phyloP scores from a whole-genome alignment of 768 basidiomycete species.

The Amanita rimosa region DNA sequence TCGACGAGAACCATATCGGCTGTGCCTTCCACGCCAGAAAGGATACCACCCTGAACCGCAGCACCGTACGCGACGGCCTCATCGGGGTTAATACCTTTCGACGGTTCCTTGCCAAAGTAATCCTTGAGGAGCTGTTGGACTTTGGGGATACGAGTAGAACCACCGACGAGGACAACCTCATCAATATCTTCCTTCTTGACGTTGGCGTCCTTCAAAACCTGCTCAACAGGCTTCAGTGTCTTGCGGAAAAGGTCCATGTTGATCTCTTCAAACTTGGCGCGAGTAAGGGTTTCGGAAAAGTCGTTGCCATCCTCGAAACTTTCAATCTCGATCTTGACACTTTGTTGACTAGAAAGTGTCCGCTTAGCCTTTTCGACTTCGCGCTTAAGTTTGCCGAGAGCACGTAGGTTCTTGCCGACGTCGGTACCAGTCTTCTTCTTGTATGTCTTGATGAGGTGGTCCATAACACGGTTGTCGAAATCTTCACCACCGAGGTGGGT shows the following conservation, averaged over 20 bases:
- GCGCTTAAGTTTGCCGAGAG: slow-evolving; percentile 85
- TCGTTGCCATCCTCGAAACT: slow-evolving; percentile 94
- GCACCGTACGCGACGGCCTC: slow-evolving; percentile 99
- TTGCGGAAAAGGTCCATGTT: slow-evolving; percentile 99
- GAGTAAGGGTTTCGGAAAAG: slow-evolving; percentile 92
- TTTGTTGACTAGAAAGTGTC: slow-evolving; percentile 86
- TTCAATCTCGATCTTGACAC: slow-evolving; percentile 89
- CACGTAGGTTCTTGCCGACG: slow-evolving; percentile 66
- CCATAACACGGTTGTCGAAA: slow-evolving; percentile 90
- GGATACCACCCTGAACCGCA: slow-evolving; percentile 96
- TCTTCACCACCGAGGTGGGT: slow-evolving; percentile 95
- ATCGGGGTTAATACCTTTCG: slow-evolving; percentile 98
- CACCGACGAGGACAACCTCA: slow-evolving; percentile 91
- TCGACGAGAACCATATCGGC: slow-evolving; percentile 92
- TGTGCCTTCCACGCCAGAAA: slow-evolving; percentile 87
- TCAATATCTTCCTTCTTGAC: slow-evolving; percentile 97
- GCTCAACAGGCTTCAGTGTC: slow-evolving; percentile 99
- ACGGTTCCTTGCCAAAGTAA: slow-evolving; percentile 96
- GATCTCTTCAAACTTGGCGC: slow-evolving; percentile 98
- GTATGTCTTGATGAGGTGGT: slow-evolving; percentile 81
- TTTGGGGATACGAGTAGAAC: slow-evolving; percentile 99
- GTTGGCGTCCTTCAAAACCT: slow-evolving; percentile 94
- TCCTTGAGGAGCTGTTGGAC: slow-evolving; percentile 98
- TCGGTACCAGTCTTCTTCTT: slow-evolving; percentile 90
- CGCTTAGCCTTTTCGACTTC: slow-evolving; percentile 94